These are phyloP conservation scores for Cytospora piceicola DNA, from an alignment of 2,329 filamentous ascomycete genomes.

Conservation along the genomic window DNA sequence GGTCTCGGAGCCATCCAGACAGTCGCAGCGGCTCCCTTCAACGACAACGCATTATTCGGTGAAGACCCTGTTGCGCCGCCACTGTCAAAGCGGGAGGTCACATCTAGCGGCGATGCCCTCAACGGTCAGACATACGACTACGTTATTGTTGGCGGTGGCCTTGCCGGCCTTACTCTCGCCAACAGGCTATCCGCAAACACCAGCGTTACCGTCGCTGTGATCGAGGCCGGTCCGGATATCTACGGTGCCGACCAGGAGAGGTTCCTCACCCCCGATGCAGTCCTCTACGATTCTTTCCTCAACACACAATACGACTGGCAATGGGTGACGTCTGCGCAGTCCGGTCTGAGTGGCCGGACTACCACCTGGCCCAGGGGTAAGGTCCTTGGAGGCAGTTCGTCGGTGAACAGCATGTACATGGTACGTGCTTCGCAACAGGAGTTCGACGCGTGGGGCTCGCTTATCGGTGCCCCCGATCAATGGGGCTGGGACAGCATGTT, in stretches of 20 bases:
- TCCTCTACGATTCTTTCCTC: slow-evolving; percentile 21
- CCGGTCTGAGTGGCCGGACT: slow-evolving; percentile 15
- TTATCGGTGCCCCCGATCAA: slow-evolving; percentile 10
- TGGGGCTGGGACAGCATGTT: slow-evolving; percentile 24
- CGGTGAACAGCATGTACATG: slow-evolving; percentile 26
- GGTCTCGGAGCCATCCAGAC: slow-evolving; percentile 17
- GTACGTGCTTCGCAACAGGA: slow-evolving; percentile 16
- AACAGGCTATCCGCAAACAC: slow-evolving; percentile 37
- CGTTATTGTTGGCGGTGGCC: slow-evolving; percentile 25
- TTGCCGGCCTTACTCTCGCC: slow-evolving; percentile 35
- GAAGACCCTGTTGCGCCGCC: slow-evolving; percentile 12
- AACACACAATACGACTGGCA: slow-evolving; percentile 24
- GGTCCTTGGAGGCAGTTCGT: slow-evolving; percentile 21
- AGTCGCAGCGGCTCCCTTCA: slow-evolving; percentile 10
- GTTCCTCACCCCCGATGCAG: slow-evolving; percentile 16
- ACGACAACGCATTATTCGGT: background rate
- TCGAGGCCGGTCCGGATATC: slow-evolving; percentile 29
- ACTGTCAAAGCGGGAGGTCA: slow-evolving; percentile 10
- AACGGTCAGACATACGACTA: slow-evolving; percentile 27
- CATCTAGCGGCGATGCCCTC: slow-evolving; percentile 7
- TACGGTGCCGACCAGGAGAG: slow-evolving; percentile 27
- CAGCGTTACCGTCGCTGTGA: slow-evolving; percentile 29
- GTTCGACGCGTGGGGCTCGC: slow-evolving; percentile 21
- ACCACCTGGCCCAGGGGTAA: slow-evolving; percentile 21
- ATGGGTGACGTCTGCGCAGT: slow-evolving; percentile 16